Evolutionary conservation across 2,329 filamentous ascomycete species (phyloP), one percentile per base, ranked within the genome.

Genomic region (Sclerotinia nivalis): DNA sequence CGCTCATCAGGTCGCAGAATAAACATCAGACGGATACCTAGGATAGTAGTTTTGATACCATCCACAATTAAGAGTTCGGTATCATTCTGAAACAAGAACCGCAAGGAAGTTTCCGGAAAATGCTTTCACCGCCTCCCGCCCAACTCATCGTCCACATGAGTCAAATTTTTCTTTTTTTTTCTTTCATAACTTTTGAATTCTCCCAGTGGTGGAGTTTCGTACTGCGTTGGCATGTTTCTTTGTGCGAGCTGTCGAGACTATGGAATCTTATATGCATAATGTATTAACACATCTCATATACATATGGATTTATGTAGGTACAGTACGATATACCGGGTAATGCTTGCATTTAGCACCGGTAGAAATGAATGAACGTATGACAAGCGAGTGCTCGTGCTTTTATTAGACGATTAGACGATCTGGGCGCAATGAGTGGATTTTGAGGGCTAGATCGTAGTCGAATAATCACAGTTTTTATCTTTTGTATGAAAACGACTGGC

Each of bases 61-160:
- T 43, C 40, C 40, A 45, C 20, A 18, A 49, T n/a, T 34, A 49
- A 18, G n/a, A 49, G 59, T 47, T 49, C 15, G 28, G 20, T n/a
- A 62, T 50, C 60, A 25, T 34, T 7, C 37, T 62, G 45, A 50
- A 64, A 64, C 45, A 12, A 18, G 50, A 5, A 37, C 20, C 45
- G 60, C 45, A 28, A 64, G 47, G 60, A 64, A 40, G 22, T 25
- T 64, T 62, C 60, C 37, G 45, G 45, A 25, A 31, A 40, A 64
- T 40, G 45, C 22, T 52, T 64, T 62, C 45, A 62, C 60, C 60
- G 60, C 31, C 22, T 62, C 31, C 7, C 15, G 13, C 31, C 37
- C 31, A 37, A 4, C n/a, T 64, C 45, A 22, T 25, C 31, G 22
- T 59, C 34, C 25, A 6, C 1, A 40, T 62, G 60, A 62, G 37